phyloP scores from a whole-genome alignment of 306 rosid species.

The Ammopiptanthus mongolicus region DNA sequence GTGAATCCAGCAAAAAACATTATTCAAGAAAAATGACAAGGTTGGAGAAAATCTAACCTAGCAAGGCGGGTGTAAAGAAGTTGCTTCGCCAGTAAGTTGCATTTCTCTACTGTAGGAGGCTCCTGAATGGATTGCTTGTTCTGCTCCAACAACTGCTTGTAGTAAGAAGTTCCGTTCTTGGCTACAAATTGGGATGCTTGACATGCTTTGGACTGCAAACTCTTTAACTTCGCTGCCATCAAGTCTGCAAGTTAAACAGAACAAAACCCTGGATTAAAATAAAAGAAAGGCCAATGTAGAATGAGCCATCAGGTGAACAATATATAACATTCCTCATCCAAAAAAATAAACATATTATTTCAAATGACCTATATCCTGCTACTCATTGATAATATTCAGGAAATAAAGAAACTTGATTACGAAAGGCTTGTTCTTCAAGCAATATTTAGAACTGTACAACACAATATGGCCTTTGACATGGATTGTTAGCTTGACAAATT shows the following conservation, averaged over 20 bases:
- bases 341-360: not conserved
- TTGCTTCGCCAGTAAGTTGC: slow-evolving; percentile 67
- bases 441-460: not conserved
- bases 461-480: not conserved
- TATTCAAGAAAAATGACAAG: not conserved
- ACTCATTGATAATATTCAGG: not conserved
- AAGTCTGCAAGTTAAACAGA: slow-evolving; percentile 12
- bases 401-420: not conserved
- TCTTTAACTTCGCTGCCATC: slow-evolving; percentile 75
- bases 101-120: slow-evolving; percentile 89
- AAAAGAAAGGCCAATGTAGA: not conserved
- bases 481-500: not conserved
- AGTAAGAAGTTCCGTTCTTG: slow-evolving; percentile 61
- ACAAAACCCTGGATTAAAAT: not conserved
- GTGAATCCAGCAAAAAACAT: not conserved
- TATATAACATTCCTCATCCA: not conserved
- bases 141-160: slow-evolving; percentile 78
- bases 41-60: slow-evolving; percentile 47
- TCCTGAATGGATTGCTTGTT: slow-evolving; percentile 90
- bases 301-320: not conserved
- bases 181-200: slow-evolving; percentile 66
- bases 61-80: slow-evolving; percentile 90
- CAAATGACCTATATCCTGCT: not conserved
- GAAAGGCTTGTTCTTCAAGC: not conserved
- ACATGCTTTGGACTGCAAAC: slow-evolving; percentile 72